These are phyloP conservation scores for Paracamarosporium sp. DNA, from an alignment of 2,329 filamentous ascomycete species.

Conservation along the genomic window DNA sequence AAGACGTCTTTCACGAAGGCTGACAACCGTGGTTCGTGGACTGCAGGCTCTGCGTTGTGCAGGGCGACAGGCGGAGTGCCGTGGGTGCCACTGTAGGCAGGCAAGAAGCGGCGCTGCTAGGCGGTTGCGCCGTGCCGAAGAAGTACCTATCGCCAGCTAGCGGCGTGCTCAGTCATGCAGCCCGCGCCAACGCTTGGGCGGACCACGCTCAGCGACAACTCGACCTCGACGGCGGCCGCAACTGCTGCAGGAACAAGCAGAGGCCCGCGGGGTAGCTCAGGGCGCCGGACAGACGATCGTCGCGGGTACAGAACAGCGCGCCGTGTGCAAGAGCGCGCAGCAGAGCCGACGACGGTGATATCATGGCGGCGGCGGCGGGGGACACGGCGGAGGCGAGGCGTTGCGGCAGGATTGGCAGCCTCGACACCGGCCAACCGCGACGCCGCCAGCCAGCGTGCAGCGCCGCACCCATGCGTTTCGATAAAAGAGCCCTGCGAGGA, in stretches of 20 bases:
- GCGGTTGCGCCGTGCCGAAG: not conserved
- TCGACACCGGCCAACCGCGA: conserved; percentile 12
- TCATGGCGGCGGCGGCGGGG: conserved; percentile 11
- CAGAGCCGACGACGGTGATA: conserved; percentile 13
- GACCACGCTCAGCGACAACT: conserved; percentile 11
- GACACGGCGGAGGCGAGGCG: conserved; percentile 16
- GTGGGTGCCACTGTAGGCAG: too few species aligned
- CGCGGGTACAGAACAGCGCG: not conserved
- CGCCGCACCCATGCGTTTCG: conserved; percentile 32
- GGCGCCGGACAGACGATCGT: not conserved
- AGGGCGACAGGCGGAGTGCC: not conserved
- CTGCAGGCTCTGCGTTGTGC: not conserved
- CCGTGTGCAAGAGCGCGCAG: too few species aligned
- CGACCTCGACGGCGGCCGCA: conserved; percentile 20
- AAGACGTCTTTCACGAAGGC: not conserved
- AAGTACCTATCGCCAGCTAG: conserved; percentile 5
- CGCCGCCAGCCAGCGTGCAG: conserved; percentile 7
- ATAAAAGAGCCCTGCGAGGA: conserved; percentile 35
- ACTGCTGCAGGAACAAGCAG: conserved; percentile 36
- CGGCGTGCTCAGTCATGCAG: conserved; percentile 13
- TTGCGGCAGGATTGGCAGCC: conserved; percentile 13
- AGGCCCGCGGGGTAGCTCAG: not conserved
- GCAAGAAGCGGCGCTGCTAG: too few species aligned
- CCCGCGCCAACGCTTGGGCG: conserved; percentile 2
- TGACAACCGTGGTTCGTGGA: not conserved